Base-by-base conservation (phyloP, 2,329 filamentous ascomycete genomes). In the Ascochyta lentis region DNA sequence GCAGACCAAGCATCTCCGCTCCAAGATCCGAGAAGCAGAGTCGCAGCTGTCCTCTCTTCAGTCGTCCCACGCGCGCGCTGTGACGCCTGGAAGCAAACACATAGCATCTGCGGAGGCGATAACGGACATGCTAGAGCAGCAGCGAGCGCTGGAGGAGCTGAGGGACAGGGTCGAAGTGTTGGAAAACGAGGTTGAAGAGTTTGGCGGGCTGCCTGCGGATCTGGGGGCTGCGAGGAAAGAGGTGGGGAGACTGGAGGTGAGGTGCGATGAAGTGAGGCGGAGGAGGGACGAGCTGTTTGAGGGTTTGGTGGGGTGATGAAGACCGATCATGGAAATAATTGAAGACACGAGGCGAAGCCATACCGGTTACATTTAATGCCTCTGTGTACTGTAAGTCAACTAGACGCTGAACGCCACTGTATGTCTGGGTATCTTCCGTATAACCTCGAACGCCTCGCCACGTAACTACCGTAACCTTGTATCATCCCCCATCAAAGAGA, bases 271-370 rank as follows among this genome's bases (percentile, higher is more conserved):
- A 9, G 76, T 91, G 47, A 87, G 83, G 26, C 80, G 81, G 60
- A 81, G 82, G 63, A 83, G 92, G 49, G 91, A 96, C 71, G 81
- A 78, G 27, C 80, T 91, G 50, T 96, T 96, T 70, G 91, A 94
- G 70, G 84, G 82, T 2, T 72, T 95, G 42, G 86, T 91, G 2
- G 85, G 87, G 39, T 42, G 43, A 52, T 63, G 55, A 49, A 8
- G 9, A 9, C 1, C 15, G 29, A 35, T 7, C 16, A 6, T 9
- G n/a, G 15, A n/a, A 16, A 16, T 8, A 16, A 16, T 9, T 6
- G 6, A 35, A 35, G 33, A 35, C 33, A 16, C 13, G 19, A 35
- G 2, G 3, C n/a, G 6, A 9, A 35, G n/a, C n/a, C 9, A 7
- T 10, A 8, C 3, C n/a, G 3, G 33, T 16, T 16, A 16, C 33